Conservation (phyloP, 1,139 yeast species). For the Lizanozyma gosingica region DNA sequence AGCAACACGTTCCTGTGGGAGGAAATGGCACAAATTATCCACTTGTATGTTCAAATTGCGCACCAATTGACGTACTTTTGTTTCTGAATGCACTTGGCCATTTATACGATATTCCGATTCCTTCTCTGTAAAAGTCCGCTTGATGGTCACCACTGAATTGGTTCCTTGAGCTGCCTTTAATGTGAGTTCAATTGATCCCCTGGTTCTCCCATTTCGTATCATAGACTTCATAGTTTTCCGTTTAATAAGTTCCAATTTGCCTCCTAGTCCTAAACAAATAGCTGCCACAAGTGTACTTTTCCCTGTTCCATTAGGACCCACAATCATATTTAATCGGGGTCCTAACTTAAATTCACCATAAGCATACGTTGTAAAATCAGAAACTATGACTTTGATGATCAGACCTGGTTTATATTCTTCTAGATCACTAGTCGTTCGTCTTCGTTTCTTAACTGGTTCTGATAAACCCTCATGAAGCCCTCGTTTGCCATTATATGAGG, state of each 20-base stretch:
- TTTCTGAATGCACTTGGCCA: conserved; percentile 32
- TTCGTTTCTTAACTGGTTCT: neutral
- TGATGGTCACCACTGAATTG: conserved; percentile 26
- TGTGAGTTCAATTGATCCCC: conserved; percentile 56
- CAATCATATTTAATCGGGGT: conserved; percentile 83
- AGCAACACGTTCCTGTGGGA: conserved; percentile 93
- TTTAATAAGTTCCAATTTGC: conserved; percentile 71
- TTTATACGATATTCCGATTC: conserved; percentile 59
- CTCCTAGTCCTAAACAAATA: conserved; percentile 82
- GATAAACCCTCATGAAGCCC: neutral
- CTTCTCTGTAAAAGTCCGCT: conserved; percentile 27
- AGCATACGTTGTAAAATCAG: conserved; percentile 77
- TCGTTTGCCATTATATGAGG: neutral
- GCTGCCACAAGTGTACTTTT: conserved; percentile 93
- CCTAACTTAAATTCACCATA: conserved; percentile 71
- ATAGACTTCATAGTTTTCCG: conserved; percentile 66
- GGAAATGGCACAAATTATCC: conserved; percentile 85
- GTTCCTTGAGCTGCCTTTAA: conserved; percentile 36
- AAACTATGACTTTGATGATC: conserved; percentile 54
- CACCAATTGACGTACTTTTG: conserved; percentile 37
- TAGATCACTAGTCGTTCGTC: neutral
- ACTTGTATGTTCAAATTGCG: conserved; percentile 63
- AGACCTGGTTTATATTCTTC: conserved; percentile 43
- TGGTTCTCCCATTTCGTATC: conserved; percentile 62
- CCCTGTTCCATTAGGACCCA: conserved; percentile 97